Evolutionary conservation across 106 monocot genomes (phyloP), one percentile per base, ranked within the genome.

Genomic region (Triglochin maritima): DNA sequence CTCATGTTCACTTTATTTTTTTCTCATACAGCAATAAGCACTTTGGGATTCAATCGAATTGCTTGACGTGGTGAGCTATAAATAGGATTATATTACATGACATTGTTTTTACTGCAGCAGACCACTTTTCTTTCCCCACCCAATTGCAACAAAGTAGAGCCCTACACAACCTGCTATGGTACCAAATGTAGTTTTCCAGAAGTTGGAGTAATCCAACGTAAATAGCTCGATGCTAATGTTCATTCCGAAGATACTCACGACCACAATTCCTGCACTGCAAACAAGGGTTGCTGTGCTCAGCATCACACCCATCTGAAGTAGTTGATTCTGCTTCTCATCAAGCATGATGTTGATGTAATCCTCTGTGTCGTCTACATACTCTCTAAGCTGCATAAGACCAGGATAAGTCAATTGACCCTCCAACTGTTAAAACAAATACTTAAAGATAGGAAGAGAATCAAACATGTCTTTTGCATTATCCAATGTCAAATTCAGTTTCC

Each of bases 121-220:
- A 41, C 90, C 90, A 52, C 86, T 84, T 60, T 67, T 86, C 80
- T 84, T 90, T 9, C 84, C 90, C 84, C 81, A 90, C 2, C 79
- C 77, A 66, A 90, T 84, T 52, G 90, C 90, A 13, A 87, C 8
- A 13, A 82, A 16, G 59, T 90, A 90, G 3, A 90, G 17, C 44
- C 74, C 50, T 17, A 73, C 60, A 54, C 81, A 80, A 65, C 81
- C 81, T 14, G 57, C 81, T 7, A 84, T 17, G n/a, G 84, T 90
- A 3, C 90, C 84, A 6, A 81, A 60, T 7, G 74, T 66, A 12
- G 66, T 67, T 59, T 74, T 49, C 67, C 57, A 74, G 12, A 74
- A 74, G 29, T 4, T 49, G 5, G 47, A 49, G 10, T 49, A 12
- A 42, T 55, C 66, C 13, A 10, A 44, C 46, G 29, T 65, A 11